Conservation (phyloP, 495 filamentous ascomycete genomes). For the Penicillium paradoxum region DNA sequence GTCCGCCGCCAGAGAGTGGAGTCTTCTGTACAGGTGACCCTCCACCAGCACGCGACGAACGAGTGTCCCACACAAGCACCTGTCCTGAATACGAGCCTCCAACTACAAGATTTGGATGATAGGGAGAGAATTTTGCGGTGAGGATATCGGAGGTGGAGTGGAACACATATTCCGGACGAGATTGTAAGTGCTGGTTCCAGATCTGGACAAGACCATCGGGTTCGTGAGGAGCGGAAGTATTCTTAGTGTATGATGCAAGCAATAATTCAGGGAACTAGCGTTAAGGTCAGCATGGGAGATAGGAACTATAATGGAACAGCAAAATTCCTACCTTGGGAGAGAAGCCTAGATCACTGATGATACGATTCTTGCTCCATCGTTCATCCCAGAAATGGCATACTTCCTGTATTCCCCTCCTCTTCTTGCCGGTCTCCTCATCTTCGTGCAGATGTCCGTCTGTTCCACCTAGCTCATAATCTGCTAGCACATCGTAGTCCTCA, state of each 20-base stretch:
- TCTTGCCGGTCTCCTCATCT: constrained; percentile 78
- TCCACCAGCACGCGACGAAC: constrained; percentile 58
- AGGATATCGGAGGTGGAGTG: constrained; percentile 95
- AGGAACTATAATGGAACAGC: not conserved
- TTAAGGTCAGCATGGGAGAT: constrained; percentile 14
- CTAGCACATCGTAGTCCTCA: constrained; percentile 88
- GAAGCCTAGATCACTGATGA: constrained; percentile 89
- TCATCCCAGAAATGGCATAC: constrained; percentile 91
- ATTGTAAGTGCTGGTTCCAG: constrained; percentile 93
- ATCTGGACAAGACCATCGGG: constrained; percentile 92
- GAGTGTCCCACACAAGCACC: constrained; percentile 97
- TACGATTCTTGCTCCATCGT: constrained; percentile 92
- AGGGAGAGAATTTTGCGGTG: constrained; percentile 92
- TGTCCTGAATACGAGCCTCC: constrained; percentile 95
- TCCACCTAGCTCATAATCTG: constrained; percentile 82
- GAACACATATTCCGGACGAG: constrained; percentile 92
- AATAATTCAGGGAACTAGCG: constrained; percentile 80
- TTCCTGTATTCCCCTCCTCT: constrained; percentile 76
- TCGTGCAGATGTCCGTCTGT: constrained; percentile 66
- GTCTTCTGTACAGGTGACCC: constrained; percentile 91
- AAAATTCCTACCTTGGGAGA: constrained; percentile 66
- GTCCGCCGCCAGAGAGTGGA: constrained; percentile 81
- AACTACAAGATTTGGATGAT: constrained; percentile 92
- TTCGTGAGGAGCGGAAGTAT: constrained; percentile 89
- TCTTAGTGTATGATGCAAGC: constrained; percentile 93